phyloP scores from a whole-genome alignment of 2,329 filamentous ascomycete genomes.

The Byssochlamys sp. region DNA sequence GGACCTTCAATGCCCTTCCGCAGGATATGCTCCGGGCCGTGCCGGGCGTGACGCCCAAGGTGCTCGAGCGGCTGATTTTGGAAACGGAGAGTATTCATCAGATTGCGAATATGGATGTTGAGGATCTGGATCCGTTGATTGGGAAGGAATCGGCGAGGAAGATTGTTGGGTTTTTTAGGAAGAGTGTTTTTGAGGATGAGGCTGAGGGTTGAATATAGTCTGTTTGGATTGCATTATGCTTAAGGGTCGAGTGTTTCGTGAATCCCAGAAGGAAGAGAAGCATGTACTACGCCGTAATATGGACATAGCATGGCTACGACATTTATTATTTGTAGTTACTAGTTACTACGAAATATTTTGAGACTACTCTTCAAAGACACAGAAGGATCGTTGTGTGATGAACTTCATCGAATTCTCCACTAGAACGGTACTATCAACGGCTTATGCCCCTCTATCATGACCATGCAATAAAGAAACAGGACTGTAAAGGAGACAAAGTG shows the following conservation, averaged over 20 bases:
- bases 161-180: conserved; percentile 72
- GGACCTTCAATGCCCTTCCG: conserved; percentile 71
- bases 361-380: background rate
- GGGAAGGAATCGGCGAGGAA: conserved; percentile 67
- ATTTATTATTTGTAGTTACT: background rate
- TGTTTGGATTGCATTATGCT: background rate
- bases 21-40: conserved; percentile 83
- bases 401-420: background rate
- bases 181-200: conserved; percentile 45
- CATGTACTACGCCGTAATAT: background rate
- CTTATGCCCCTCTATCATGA: background rate
- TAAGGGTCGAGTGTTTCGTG: background rate
- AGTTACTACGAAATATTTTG: background rate
- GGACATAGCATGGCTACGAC: background rate
- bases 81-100: conserved; percentile 68
- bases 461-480: background rate
- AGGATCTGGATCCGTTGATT: conserved; percentile 63
- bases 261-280: no score
- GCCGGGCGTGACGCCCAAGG: conserved; percentile 74
- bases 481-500: background rate
- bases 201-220: background rate
- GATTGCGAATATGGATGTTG: conserved; percentile 73
- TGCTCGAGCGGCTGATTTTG: conserved; percentile 61
- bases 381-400: background rate
- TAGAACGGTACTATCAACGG: background rate